Conservation (phyloP, 768 basidiomycete genomes). For the Phlebiopsis flavidoalba region DNA sequence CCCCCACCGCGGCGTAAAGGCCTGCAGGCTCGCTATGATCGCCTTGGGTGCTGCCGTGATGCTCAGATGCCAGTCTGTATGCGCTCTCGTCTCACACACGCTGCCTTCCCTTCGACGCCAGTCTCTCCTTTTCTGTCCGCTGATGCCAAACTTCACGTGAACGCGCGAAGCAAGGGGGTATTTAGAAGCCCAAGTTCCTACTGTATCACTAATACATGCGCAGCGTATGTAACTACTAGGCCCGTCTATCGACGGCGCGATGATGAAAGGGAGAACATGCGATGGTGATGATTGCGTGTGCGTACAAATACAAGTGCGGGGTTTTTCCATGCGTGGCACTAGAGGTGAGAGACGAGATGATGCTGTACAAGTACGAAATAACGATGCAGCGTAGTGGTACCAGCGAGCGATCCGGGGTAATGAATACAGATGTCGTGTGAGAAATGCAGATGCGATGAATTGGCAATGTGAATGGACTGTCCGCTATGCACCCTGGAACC, state of each 20-base stretch:
- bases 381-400: neutral
- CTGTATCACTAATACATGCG: neutral
- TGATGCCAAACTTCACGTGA: neutral
- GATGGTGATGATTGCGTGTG: neutral
- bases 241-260: neutral
- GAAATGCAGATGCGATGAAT: neutral
- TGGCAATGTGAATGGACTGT: neutral
- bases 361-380: neutral
- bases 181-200: neutral
- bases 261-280: neutral
- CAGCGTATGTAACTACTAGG: neutral
- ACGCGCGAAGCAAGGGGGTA: neutral
- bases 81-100: too few relatives aligned
- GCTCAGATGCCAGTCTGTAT: neutral
- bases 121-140: neutral
- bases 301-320: neutral
- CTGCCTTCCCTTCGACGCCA: neutral
- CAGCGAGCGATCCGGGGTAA: neutral
- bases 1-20: neutral
- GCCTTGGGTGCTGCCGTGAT: neutral
- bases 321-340: neutral
- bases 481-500: neutral
- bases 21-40: neutral
- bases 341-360: neutral
- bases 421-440: neutral